Conservation (phyloP, 306 rosid genomes). For the Astragalus glycyphyllos region DNA sequence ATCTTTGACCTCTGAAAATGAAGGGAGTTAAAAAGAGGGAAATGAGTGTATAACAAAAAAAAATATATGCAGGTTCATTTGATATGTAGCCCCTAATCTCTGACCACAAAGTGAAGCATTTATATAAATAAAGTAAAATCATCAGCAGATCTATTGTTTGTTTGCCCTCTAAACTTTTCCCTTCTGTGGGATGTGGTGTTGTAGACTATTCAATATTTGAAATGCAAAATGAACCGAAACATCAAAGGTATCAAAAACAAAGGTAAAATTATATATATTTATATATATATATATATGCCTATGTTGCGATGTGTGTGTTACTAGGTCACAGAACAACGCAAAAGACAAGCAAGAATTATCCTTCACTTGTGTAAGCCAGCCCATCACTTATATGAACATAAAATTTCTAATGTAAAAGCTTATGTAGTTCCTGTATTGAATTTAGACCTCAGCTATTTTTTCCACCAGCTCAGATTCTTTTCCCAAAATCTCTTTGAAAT, state of each 20-base stretch:
- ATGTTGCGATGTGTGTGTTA: not conserved
- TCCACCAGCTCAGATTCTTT: slow-evolving; percentile 97
- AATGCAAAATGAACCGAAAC: slow-evolving; percentile 23
- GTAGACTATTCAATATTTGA: slow-evolving; percentile 11
- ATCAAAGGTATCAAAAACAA: slow-evolving; percentile 1
- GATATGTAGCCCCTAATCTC: slow-evolving; percentile 19
- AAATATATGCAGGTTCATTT: slow-evolving; percentile 25
- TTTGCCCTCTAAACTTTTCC: not conserved
- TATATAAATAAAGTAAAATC: slow-evolving; percentile 31
- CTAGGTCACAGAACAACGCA: not conserved
- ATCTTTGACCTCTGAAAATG: slow-evolving; percentile 78
- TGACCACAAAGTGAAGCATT: slow-evolving; percentile 15
- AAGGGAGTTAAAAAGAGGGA: slow-evolving; percentile 37
- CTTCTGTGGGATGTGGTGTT: slow-evolving; percentile 11
- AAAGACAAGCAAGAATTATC: slow-evolving; percentile 8
- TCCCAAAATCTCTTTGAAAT: slow-evolving; percentile 65
- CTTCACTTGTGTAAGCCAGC: slow-evolving; percentile 20
- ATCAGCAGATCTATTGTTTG: not conserved
- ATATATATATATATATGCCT: slow-evolving; percentile 19
- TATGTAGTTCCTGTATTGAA: slow-evolving; percentile 53
- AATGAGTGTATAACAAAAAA: slow-evolving; percentile 33
- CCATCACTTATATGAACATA: slow-evolving; percentile 33
- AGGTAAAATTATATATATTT: slow-evolving; percentile 30
- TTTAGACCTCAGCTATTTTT: slow-evolving; percentile 89
- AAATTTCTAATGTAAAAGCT: slow-evolving; percentile 44